Evolutionary conservation across 345 rosid species (phyloP).

Genomic region (Aquilaria malaccensis): DNA sequence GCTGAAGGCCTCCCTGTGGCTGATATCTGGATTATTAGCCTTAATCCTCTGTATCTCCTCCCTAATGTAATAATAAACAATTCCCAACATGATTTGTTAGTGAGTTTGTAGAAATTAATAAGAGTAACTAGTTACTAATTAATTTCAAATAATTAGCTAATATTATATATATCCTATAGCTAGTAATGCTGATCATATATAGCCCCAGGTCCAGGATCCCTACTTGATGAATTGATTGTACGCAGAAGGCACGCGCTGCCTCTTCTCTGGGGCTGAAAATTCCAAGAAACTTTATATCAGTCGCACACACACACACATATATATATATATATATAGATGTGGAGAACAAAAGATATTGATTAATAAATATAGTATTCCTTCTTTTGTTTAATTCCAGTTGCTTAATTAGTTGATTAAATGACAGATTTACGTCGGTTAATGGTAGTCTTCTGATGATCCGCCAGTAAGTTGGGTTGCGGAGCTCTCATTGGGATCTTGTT

Average conservation of each 20-base stretch:
- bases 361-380: not conserved
- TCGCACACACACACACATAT: too few relatives aligned
- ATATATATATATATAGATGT: too few relatives aligned
- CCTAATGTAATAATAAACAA: slow-evolving; percentile 21
- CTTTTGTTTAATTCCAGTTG: not conserved
- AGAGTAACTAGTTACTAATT: not conserved
- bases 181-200: not conserved
- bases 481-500: slow-evolving; percentile 42
- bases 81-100: not conserved
- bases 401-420: not conserved
- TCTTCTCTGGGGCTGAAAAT: slow-evolving; percentile 88
- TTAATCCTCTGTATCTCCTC: slow-evolving; percentile 99
- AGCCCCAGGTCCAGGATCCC: slow-evolving; percentile 8
- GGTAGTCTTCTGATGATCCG: slow-evolving; percentile 35
- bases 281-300: slow-evolving; percentile 8
- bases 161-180: not conserved
- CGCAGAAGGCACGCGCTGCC: slow-evolving; percentile 98
- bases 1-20: slow-evolving; percentile 98
- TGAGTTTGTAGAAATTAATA: not conserved
- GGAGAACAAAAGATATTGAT: not conserved
- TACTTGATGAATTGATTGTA: slow-evolving; percentile 98
- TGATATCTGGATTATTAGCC: slow-evolving; percentile 90
- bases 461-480: slow-evolving; percentile 15
- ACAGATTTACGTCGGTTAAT: slow-evolving; percentile 68
- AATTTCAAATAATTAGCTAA: too few relatives aligned